Conservation (phyloP, 2,329 filamentous ascomycete genomes). For the Neofusicoccum laricinum region DNA sequence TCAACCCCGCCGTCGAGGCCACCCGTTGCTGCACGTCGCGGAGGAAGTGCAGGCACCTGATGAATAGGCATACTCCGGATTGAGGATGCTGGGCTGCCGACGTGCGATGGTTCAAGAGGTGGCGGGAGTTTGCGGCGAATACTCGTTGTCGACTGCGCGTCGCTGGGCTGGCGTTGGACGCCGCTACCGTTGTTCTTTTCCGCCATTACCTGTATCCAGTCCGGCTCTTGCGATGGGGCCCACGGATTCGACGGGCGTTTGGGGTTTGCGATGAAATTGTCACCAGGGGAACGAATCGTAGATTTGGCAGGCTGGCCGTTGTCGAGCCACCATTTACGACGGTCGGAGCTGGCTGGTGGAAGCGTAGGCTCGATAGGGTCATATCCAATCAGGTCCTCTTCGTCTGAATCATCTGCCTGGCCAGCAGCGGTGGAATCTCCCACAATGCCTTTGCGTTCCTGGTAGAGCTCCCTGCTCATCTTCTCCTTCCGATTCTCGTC, state of each 20-base stretch:
- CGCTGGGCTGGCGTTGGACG: slow-evolving; percentile 1
- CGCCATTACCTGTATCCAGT: slow-evolving; percentile 66
- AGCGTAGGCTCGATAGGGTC: slow-evolving; percentile 78
- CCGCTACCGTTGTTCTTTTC: background rate
- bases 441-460: slow-evolving; percentile 62
- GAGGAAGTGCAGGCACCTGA: slow-evolving; percentile 29
- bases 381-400: slow-evolving; percentile 79
- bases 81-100: slow-evolving; percentile 15
- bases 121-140: slow-evolving; percentile 20
- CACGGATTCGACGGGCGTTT: slow-evolving; percentile 80
- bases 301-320: slow-evolving; percentile 72
- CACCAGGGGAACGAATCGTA: slow-evolving; percentile 63
- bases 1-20: slow-evolving; percentile 17
- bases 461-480: slow-evolving; percentile 74
- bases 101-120: background rate
- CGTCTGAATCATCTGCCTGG: slow-evolving; percentile 59
- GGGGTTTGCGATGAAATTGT: slow-evolving; percentile 66
- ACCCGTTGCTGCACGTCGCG: slow-evolving; percentile 16
- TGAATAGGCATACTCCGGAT: slow-evolving; percentile 27
- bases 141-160: slow-evolving; percentile 22
- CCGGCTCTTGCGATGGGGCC: slow-evolving; percentile 66
- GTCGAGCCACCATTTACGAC: slow-evolving; percentile 64
- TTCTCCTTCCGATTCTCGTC: slow-evolving; percentile 70
- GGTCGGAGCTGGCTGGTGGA: slow-evolving; percentile 61
- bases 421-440: slow-evolving; percentile 60